Conservation (phyloP, 225 moss, liverwort and hornwort genomes). For the Ulota crispa region DNA sequence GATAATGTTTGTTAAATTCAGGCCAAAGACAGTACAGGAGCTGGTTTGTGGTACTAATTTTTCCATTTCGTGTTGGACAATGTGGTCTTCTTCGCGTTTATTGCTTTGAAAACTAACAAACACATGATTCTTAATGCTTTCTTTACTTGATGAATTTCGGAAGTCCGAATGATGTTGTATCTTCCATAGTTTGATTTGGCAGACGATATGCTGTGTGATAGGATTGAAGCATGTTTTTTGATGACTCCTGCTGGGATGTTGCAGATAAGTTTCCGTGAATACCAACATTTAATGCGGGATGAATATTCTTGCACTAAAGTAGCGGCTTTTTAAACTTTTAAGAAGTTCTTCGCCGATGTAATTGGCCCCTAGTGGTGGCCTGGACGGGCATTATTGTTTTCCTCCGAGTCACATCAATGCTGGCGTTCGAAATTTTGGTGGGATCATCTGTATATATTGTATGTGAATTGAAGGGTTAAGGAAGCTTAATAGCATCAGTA, state of each 20-base stretch:
- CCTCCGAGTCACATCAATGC: conserved; percentile 34
- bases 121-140: neutral
- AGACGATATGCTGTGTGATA: neutral
- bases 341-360: neutral
- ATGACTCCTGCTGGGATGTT: conserved; percentile 22
- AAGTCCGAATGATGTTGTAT: conserved; percentile 6
- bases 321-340: neutral
- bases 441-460: conserved; percentile 28
- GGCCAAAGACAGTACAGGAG: neutral
- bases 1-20: neutral
- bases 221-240: conserved; percentile 1
- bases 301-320: conserved; percentile 3
- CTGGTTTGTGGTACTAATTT: conserved; percentile 4
- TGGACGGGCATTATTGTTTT: conserved; percentile 6
- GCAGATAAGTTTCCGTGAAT: conserved; percentile 27
- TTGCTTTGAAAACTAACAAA: conserved; percentile 6
- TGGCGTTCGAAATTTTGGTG: conserved; percentile 21
- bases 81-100: neutral
- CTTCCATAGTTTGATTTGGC: neutral
- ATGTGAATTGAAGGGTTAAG: conserved; percentile 33
- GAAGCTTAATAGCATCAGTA: conserved; percentile 25
- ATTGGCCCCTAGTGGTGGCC: neutral
- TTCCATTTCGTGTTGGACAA: conserved; percentile 4
- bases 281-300: conserved; percentile 16
- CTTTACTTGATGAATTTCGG: neutral